These are phyloP conservation scores for Suhomyces bolitotheri DNA, from an alignment of 1,139 yeast genomes.

Conservation along the genomic window DNA sequence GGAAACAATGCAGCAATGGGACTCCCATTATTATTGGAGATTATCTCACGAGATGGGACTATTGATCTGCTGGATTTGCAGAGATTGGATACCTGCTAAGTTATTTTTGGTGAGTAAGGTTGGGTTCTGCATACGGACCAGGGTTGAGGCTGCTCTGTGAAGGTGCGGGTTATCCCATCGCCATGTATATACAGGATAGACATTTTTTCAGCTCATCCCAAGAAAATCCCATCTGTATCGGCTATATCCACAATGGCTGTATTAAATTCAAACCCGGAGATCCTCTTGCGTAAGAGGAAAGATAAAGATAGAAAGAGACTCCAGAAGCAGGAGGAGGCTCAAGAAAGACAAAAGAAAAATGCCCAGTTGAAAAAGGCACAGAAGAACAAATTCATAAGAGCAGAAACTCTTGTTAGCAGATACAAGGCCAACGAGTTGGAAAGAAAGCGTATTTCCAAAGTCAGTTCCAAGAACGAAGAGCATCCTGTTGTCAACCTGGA, in stretches of 20 bases:
- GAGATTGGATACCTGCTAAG: too few relatives aligned
- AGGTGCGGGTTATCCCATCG: slow-evolving; percentile 1
- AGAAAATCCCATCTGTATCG: slow-evolving; percentile 1
- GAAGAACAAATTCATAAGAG: slow-evolving; percentile 61
- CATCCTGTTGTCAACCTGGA: slow-evolving; percentile 4
- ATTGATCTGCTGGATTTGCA: too few relatives aligned
- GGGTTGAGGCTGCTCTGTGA: too few relatives aligned
- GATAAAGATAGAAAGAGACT: slow-evolving; percentile 70
- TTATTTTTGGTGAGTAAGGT: too few relatives aligned
- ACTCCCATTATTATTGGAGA: too few relatives aligned
- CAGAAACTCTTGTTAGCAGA: slow-evolving; percentile 69
- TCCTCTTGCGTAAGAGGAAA: slow-evolving; percentile 74
- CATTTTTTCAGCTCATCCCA: slow-evolving; percentile 22
- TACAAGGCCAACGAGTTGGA: slow-evolving; percentile 66
- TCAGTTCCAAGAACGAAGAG: slow-evolving; percentile 32
- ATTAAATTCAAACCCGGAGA: slow-evolving; percentile 71
- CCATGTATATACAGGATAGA: too few relatives aligned
- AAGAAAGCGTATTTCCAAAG: slow-evolving; percentile 62
- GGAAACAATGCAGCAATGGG: too few relatives aligned
- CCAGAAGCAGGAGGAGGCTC: slow-evolving; percentile 56
- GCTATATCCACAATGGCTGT: slow-evolving; percentile 38
- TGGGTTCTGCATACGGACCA: too few relatives aligned
- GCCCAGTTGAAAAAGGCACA: slow-evolving; percentile 35
- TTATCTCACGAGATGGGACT: too few relatives aligned
- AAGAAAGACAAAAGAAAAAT: slow-evolving; percentile 25